Conservation (phyloP, 495 filamentous ascomycete species). For the Hypoxylon perforatum region DNA sequence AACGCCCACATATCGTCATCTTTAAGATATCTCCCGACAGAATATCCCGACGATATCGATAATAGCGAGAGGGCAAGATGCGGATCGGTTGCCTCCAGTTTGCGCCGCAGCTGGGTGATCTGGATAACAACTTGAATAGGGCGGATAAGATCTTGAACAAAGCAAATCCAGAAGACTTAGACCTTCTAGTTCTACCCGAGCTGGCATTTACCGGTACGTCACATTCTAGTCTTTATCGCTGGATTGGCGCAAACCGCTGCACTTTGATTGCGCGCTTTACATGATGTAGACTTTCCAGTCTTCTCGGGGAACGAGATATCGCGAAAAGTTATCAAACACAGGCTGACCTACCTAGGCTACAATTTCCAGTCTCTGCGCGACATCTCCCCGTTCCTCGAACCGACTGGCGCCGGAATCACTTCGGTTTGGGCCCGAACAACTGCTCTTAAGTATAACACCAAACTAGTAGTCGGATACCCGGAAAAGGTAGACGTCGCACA, state of each 20-base stretch:
- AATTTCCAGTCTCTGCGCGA: conserved; percentile 84
- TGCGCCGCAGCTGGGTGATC: conserved; percentile 75
- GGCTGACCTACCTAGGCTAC: conserved; percentile 71
- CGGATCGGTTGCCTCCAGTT: conserved; percentile 87
- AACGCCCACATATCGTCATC: not conserved
- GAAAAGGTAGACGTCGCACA: conserved; percentile 68
- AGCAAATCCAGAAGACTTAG: conserved; percentile 63
- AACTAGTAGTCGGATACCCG: conserved; percentile 91
- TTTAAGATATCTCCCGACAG: conserved; percentile 5
- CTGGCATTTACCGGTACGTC: conserved; percentile 85
- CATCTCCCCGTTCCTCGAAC: conserved; percentile 86
- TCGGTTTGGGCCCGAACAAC: conserved; percentile 82
- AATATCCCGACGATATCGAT: conserved; percentile 6
- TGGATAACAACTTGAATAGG: conserved; percentile 77
- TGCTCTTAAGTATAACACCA: conserved; percentile 77
- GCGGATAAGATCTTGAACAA: conserved; percentile 76
- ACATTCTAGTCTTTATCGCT: not conserved
- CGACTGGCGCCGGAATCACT: conserved; percentile 75
- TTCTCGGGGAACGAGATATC: not conserved
- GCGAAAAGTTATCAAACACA: not conserved
- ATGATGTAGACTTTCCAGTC: not conserved
- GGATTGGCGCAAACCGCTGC: not conserved
- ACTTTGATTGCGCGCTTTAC: not conserved
- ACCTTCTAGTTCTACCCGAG: conserved; percentile 86
- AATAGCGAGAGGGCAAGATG: conserved; percentile 62